phyloP scores from a whole-genome alignment of 1,139 yeast genomes.

The Geotrichum bryndzae region DNA sequence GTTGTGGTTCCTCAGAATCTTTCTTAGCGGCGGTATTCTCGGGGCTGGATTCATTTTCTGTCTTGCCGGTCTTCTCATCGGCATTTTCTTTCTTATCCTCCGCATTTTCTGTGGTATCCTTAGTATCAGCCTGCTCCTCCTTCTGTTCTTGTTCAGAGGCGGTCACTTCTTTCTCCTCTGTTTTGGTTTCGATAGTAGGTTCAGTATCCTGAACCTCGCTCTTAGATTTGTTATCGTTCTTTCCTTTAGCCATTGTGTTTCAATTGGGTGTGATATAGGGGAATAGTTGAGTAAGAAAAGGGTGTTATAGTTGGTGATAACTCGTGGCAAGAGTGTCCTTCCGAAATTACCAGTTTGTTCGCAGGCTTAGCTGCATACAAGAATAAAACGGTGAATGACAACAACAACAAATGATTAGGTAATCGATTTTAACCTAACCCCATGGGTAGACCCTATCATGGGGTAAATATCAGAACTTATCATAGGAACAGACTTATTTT shows the following conservation, averaged over 20 bases:
- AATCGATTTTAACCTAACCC: background rate
- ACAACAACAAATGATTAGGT: background rate
- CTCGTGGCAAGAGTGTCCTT: background rate
- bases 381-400: background rate
- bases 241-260: conserved; percentile 15
- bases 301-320: background rate
- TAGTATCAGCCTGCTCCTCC: background rate
- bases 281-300: background rate
- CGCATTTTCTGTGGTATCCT: background rate
- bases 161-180: conserved; percentile 6
- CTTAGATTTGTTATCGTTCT: conserved; percentile 17
- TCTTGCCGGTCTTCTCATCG: conserved; percentile 1
- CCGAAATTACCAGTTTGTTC: background rate
- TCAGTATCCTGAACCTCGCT: conserved; percentile 16
- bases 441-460: background rate
- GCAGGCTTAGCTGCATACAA: background rate
- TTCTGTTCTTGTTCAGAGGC: background rate
- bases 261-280: background rate
- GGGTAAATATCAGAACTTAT: background rate
- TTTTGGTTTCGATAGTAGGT: background rate
- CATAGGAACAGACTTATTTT: background rate
- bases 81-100: background rate
- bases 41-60: conserved; percentile 5
- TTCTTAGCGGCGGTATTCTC: background rate
- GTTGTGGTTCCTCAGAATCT: conserved; percentile 20